phyloP scores from a whole-genome alignment of 2,329 filamentous ascomycete genomes.

The Ophiocordyceps polyrhachis-furcata region DNA sequence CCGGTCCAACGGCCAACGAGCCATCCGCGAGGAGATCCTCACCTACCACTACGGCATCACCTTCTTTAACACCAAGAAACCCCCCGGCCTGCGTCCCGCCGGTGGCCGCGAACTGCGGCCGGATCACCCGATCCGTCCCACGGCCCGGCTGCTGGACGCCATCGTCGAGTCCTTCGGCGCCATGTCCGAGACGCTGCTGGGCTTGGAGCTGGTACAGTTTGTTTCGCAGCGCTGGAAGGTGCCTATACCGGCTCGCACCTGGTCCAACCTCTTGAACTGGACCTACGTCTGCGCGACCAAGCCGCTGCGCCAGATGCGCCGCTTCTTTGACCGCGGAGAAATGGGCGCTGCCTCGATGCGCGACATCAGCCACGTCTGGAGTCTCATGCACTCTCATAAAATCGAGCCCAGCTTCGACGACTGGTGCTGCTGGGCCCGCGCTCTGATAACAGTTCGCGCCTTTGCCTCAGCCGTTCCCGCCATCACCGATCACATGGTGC shows the following conservation, averaged over 20 bases:
- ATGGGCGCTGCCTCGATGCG: no score
- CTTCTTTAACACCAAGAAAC: conserved; percentile 5
- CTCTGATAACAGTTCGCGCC: conserved; percentile 13
- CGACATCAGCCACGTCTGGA: conserved; percentile 35
- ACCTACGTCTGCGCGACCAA: conserved; percentile 35
- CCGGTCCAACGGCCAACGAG: conserved; percentile 16
- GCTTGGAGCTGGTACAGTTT: conserved; percentile 40
- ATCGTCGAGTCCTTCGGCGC: conserved; percentile 52
- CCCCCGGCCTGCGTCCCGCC: conserved; percentile 8
- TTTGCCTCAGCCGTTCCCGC: conserved; percentile 15
- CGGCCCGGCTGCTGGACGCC: conserved; percentile 37
- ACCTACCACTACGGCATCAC: conserved; percentile 12
- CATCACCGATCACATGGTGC: conserved; percentile 22
- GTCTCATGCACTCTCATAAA: conserved; percentile 37
- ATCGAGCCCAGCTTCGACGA: conserved; percentile 37
- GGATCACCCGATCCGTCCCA: conserved; percentile 39
- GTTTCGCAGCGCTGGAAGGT: conserved; percentile 42
- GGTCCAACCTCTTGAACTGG: conserved; percentile 51
- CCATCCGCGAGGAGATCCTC: conserved; percentile 16
- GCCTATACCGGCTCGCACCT: conserved; percentile 34
- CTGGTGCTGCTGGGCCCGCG: conserved; percentile 25
- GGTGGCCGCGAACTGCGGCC: conserved; percentile 20
- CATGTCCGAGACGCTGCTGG: conserved; percentile 42
- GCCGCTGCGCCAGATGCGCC: conserved; percentile 18
- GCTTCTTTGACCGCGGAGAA: not conserved